Evolutionary conservation across 2,329 filamentous ascomycete genomes (phyloP).

Genomic region (Sporothrix globosa): DNA sequence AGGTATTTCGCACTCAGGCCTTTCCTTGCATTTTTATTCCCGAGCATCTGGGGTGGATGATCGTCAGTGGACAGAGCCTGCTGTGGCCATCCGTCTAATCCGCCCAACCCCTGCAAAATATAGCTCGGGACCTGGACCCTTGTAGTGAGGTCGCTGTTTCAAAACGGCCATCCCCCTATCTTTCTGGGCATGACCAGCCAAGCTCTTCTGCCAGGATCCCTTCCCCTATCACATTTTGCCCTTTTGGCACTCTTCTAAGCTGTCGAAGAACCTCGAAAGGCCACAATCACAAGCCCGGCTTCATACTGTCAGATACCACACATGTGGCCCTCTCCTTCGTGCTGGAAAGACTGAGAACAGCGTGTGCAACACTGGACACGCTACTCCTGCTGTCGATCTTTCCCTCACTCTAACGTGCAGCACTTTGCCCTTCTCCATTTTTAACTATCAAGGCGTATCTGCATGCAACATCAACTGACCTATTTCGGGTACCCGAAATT

Average conservation of each 20-base stretch:
- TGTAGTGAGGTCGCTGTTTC: constrained; percentile 24
- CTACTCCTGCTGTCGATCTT: constrained; percentile 24
- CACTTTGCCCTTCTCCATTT: constrained; percentile 12
- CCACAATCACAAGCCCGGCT: neutral
- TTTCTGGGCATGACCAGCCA: constrained; percentile 14
- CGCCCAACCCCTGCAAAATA: constrained; percentile 23
- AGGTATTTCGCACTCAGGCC: neutral
- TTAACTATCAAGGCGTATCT: constrained; percentile 16
- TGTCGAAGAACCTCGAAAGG: too few relatives aligned
- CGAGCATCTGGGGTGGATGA: neutral
- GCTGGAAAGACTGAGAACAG: constrained; percentile 17
- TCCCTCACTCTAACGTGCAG: constrained; percentile 19
- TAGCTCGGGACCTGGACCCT: constrained; percentile 21
- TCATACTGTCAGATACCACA: too few relatives aligned
- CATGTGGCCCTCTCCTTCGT: neutral
- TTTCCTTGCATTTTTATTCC: neutral
- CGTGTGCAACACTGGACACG: constrained; percentile 36
- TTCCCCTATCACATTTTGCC: constrained; percentile 17
- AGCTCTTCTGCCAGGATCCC: constrained; percentile 27
- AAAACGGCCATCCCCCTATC: constrained; percentile 27
- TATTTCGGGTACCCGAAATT: constrained; percentile 28
- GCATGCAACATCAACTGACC: constrained; percentile 22
- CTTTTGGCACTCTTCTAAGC: neutral
- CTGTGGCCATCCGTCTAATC: constrained; percentile 19
- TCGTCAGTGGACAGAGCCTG: constrained; percentile 15